Evolutionary conservation across 1,284 basidiomycete genomes (phyloP).

Genomic region (Ceratobasidium theobromae): DNA sequence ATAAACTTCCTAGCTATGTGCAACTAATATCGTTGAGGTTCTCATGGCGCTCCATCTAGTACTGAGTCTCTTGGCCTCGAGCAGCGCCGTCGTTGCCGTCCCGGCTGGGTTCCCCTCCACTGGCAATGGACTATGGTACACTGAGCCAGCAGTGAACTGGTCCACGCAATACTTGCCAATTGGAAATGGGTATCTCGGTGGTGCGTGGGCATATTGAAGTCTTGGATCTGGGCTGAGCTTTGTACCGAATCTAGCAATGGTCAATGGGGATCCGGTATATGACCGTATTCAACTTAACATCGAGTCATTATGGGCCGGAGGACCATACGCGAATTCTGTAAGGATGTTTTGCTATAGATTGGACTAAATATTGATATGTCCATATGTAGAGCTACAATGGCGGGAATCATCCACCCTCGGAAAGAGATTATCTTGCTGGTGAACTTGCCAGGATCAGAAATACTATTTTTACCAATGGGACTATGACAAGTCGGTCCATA

Average conservation of each 20-base stretch:
- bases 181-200: conserved; percentile 72
- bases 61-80: background rate
- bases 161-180: conserved; percentile 61
- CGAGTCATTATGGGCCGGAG: conserved; percentile 74
- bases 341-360: conserved; percentile 41
- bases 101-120: conserved; percentile 57
- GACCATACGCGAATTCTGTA: conserved; percentile 64
- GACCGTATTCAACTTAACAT: conserved; percentile 70
- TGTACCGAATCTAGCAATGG: conserved; percentile 62
- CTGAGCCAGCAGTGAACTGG: conserved; percentile 54
- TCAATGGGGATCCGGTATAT: conserved; percentile 59
- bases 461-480: conserved; percentile 60
- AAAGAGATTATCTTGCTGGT: conserved; percentile 50
- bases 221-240: background rate
- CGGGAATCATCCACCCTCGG: conserved; percentile 58
- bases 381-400: conserved; percentile 65
- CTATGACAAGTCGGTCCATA: conserved; percentile 53
- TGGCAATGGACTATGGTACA: conserved; percentile 76
- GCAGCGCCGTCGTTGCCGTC: conserved; percentile 44
- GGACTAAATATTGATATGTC: background rate
- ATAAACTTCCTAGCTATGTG: too few species aligned
- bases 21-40: too few species aligned
- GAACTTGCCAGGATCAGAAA: conserved; percentile 58
- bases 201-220: conserved; percentile 43
- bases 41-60: too few species aligned